Evolutionary conservation across 2,329 filamentous ascomycete genomes (phyloP).

Genomic region (Hypoxylon sp.): DNA sequence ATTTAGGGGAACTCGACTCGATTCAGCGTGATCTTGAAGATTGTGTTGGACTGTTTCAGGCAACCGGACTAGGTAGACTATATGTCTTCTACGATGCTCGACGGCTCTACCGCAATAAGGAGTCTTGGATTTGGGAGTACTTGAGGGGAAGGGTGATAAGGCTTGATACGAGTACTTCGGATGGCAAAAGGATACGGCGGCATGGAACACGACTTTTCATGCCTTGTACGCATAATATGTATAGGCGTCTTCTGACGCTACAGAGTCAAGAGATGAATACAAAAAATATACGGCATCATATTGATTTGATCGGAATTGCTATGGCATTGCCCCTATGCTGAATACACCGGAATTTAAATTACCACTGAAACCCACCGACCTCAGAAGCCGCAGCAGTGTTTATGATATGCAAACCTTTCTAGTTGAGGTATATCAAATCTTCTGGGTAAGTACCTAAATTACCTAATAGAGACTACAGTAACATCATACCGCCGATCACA

Average conservation of each 20-base stretch:
- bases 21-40: conserved; percentile 4
- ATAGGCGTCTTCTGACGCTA: conserved; percentile 46
- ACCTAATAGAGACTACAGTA: conserved; percentile 2
- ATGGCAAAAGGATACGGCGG: conserved; percentile 41
- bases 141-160: conserved; percentile 19
- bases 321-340: not conserved
- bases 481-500: conserved; percentile 22
- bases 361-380: not conserved
- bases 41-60: conserved; percentile 8
- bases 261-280: conserved; percentile 46
- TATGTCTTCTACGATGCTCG: conserved; percentile 10
- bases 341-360: not conserved
- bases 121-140: conserved; percentile 34
- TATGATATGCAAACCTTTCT: not conserved
- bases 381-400: not conserved
- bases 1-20: conserved; percentile 46
- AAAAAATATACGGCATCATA: conserved; percentile 41
- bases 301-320: conserved; percentile 27
- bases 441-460: not conserved
- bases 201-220: conserved; percentile 43
- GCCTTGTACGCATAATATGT: conserved; percentile 54
- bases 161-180: conserved; percentile 35
- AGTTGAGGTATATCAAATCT: not conserved
- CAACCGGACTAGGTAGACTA: conserved; percentile 16
- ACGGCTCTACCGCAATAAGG: conserved; percentile 22